Conservation (phyloP, 495 filamentous ascomycete species). For the Aspergillus haitiensis region DNA sequence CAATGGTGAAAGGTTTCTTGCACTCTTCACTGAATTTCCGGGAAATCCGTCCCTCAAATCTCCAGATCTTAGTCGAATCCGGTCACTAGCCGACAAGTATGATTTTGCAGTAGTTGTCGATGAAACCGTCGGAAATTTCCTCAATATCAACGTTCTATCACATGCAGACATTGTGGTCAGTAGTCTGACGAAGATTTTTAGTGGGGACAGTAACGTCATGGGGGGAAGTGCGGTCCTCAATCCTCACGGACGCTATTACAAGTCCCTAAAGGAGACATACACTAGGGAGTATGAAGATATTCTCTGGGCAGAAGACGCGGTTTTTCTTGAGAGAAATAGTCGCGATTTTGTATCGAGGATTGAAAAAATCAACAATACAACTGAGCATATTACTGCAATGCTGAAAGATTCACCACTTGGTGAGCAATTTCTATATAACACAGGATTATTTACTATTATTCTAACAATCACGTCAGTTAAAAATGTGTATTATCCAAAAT, state of each 20-base stretch:
- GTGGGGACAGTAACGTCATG: slow-evolving; percentile 97
- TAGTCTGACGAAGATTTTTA: slow-evolving; percentile 95
- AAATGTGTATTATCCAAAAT: slow-evolving; percentile 83
- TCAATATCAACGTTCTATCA: slow-evolving; percentile 89
- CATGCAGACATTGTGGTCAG: slow-evolving; percentile 89
- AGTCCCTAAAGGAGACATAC: slow-evolving; percentile 60
- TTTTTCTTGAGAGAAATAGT: slow-evolving; percentile 95
- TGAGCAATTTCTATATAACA: slow-evolving; percentile 27
- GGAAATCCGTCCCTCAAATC: slow-evolving; percentile 86
- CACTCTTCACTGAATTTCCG: slow-evolving; percentile 91
- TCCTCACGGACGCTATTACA: slow-evolving; percentile 72
- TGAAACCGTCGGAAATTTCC: slow-evolving; percentile 94
- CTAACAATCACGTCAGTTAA: slow-evolving; percentile 55
- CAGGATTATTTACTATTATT: not conserved
- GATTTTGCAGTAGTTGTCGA: slow-evolving; percentile 91
- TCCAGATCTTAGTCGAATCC: slow-evolving; percentile 80
- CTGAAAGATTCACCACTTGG: slow-evolving; percentile 56
- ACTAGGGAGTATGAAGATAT: slow-evolving; percentile 75
- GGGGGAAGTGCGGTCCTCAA: slow-evolving; percentile 87
- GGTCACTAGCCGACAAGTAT: slow-evolving; percentile 74
- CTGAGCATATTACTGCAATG: slow-evolving; percentile 76
- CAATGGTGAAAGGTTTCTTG: slow-evolving; percentile 74
- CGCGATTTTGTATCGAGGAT: slow-evolving; percentile 85
- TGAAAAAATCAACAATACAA: slow-evolving; percentile 80
- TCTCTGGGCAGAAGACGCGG: slow-evolving; percentile 88